These are phyloP conservation scores for Parvularia atlantis DNA, from an alignment of 78 protist genomes.

Conservation along the genomic window DNA sequence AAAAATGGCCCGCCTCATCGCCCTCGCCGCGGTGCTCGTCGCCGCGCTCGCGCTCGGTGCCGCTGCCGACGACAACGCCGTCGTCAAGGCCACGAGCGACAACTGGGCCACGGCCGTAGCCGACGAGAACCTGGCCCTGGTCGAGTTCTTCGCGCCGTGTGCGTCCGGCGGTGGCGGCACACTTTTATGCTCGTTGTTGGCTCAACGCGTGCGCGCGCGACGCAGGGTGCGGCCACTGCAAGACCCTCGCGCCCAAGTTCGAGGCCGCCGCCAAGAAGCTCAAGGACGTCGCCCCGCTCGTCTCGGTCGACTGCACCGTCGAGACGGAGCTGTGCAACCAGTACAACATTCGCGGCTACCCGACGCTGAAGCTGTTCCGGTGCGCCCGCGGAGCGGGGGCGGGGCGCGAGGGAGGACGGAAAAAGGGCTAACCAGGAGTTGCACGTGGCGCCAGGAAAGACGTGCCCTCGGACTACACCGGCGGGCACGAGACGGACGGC, in stretches of 20 bases:
- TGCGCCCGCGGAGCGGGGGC: no score
- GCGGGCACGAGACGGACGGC: no score
- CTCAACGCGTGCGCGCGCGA: slow-evolving; percentile 1
- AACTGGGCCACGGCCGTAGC: no score
- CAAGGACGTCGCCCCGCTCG: background rate
- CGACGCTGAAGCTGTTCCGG: slow-evolving; percentile 69
- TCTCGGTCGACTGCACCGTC: slow-evolving; percentile 22
- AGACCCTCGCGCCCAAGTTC: slow-evolving; percentile 62
- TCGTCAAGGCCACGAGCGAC: background rate
- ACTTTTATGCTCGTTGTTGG: background rate
- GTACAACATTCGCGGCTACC: slow-evolving; percentile 57
- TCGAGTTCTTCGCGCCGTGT: slow-evolving; percentile 31
- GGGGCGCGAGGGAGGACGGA: no score
- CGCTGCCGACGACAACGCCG: no score
- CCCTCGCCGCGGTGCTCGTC: no score
- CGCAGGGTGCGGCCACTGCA: slow-evolving; percentile 86
- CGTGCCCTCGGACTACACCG: no score
- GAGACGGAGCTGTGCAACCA: slow-evolving; percentile 37
- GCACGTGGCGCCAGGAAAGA: no score
- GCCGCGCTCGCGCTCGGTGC: no score
- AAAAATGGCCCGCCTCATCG: no score
- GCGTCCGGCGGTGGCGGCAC: no score
- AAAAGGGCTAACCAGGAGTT: no score
- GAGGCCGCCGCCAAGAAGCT: slow-evolving; percentile 42
- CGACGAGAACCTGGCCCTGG: slow-evolving; percentile 1